phyloP scores from a whole-genome alignment of 139 green algal genomes.

The Chlorella ohadii region DNA sequence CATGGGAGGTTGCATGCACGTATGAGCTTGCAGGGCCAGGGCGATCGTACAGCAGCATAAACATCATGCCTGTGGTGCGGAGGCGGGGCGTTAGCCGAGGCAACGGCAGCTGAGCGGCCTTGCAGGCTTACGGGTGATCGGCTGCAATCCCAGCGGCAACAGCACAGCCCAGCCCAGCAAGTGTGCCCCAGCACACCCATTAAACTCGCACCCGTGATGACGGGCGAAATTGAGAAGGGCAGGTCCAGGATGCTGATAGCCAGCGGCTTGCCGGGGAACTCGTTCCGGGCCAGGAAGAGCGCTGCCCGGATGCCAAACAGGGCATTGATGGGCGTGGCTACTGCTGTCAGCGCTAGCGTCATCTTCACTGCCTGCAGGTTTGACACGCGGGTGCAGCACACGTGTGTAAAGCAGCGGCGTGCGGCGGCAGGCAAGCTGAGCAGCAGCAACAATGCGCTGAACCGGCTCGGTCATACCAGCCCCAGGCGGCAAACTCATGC shows the following conservation, averaged over 20 bases:
- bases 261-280: conserved; percentile 85
- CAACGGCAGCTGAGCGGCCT: too few species aligned
- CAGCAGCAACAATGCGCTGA: background rate
- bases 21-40: conserved; percentile 76
- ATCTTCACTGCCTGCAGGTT: conserved; percentile 61
- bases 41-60: conserved; percentile 89
- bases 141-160: too few species aligned
- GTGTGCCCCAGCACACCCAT: too few species aligned
- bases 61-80: conserved; percentile 74
- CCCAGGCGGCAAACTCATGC: background rate
- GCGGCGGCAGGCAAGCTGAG: background rate
- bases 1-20: conserved; percentile 66
- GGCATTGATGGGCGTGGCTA: conserved; percentile 87
- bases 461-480: too few species aligned
- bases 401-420: too few species aligned
- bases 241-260: conserved; percentile 86
- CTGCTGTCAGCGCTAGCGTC: conserved; percentile 72
- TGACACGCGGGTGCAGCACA: too few species aligned
- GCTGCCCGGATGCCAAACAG: conserved; percentile 79
- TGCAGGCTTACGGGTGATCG: too few species aligned
- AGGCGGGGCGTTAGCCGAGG: too few species aligned
- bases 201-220: conserved; percentile 81
- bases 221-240: conserved; percentile 89
- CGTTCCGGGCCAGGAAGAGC: conserved; percentile 79
- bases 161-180: too few species aligned